Conservation (phyloP, 225 moss, liverwort and hornwort species). For the Ulota crispa region DNA sequence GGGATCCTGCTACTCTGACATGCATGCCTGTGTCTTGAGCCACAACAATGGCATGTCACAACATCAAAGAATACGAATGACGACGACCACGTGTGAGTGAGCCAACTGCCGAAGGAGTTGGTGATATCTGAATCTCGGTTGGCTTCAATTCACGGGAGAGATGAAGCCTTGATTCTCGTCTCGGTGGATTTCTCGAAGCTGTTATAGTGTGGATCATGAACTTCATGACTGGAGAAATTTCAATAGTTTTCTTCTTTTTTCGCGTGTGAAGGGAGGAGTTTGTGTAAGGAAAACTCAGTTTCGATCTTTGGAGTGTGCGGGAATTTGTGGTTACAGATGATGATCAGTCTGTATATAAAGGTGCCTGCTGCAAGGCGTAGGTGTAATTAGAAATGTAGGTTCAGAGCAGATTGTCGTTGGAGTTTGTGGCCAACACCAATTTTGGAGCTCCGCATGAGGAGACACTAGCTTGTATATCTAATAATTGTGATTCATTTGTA, state of each 20-base stretch:
- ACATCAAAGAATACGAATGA: neutral
- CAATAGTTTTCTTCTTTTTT: neutral
- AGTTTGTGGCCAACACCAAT: slow-evolving; percentile 43
- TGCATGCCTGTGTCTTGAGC: slow-evolving; percentile 45
- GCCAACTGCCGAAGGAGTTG: slow-evolving; percentile 45
- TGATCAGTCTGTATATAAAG: slow-evolving; percentile 36
- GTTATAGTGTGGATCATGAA: slow-evolving; percentile 30
- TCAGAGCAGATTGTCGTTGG: slow-evolving; percentile 37
- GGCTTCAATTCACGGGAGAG: slow-evolving; percentile 25
- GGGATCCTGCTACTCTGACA: slow-evolving; percentile 51
- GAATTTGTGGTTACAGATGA: slow-evolving; percentile 29
- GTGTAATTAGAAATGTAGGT: slow-evolving; percentile 43
- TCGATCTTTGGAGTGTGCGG: slow-evolving; percentile 7
- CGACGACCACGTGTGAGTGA: slow-evolving; percentile 21
- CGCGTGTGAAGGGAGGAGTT: slow-evolving; percentile 5
- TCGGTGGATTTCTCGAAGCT: slow-evolving; percentile 34
- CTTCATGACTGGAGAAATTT: slow-evolving; percentile 24
- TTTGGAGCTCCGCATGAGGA: slow-evolving; percentile 49
- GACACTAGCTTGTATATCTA: slow-evolving; percentile 33
- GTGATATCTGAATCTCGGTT: slow-evolving; percentile 25
- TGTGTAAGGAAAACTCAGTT: neutral
- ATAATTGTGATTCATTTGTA: slow-evolving; percentile 56
- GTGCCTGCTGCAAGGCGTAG: slow-evolving; percentile 21
- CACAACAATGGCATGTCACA: neutral
- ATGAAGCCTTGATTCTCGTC: slow-evolving; percentile 26